phyloP scores from a whole-genome alignment of 2,329 filamentous ascomycete species.

The Aspergillus sp. region DNA sequence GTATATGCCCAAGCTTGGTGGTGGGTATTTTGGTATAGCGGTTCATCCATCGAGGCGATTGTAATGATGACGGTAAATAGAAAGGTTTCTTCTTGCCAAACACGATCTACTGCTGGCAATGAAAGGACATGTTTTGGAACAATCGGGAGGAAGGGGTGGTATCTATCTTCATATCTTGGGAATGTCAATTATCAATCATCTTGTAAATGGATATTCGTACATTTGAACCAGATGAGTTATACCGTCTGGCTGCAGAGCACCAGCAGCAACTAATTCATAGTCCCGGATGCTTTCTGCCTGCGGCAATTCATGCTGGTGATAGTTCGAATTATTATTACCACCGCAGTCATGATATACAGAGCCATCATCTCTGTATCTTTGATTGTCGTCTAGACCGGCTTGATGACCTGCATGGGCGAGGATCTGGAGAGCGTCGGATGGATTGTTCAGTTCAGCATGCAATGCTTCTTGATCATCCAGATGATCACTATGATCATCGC shows the following conservation, averaged over 20 bases:
- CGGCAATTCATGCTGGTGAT: no score
- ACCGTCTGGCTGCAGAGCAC: background rate
- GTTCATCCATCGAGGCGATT: constrained; percentile 8
- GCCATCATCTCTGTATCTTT: no score
- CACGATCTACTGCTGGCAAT: background rate
- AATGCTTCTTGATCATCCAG: background rate
- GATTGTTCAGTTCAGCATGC: constrained; percentile 1
- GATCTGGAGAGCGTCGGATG: constrained; percentile 3
- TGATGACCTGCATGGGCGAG: constrained; percentile 1
- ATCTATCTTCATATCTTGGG: background rate
- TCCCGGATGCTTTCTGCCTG: background rate
- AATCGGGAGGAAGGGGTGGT: constrained; percentile 8
- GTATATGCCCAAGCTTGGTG: constrained; percentile 5
- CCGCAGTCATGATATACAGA: background rate
- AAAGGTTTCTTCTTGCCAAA: constrained; percentile 3
- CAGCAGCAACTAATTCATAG: background rate
- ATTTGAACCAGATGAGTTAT: background rate
- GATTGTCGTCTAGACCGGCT: background rate
- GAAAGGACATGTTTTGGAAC: constrained; percentile 1
- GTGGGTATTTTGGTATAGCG: constrained; percentile 1
- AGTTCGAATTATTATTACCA: no score
- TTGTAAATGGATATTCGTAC: no score
- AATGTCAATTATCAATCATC: background rate
- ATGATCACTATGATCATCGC: background rate
- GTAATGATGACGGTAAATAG: constrained; percentile 9